Evolutionary conservation across 2,329 filamentous ascomycete species (phyloP).

Genomic region (Cytospora paraplurivora): DNA sequence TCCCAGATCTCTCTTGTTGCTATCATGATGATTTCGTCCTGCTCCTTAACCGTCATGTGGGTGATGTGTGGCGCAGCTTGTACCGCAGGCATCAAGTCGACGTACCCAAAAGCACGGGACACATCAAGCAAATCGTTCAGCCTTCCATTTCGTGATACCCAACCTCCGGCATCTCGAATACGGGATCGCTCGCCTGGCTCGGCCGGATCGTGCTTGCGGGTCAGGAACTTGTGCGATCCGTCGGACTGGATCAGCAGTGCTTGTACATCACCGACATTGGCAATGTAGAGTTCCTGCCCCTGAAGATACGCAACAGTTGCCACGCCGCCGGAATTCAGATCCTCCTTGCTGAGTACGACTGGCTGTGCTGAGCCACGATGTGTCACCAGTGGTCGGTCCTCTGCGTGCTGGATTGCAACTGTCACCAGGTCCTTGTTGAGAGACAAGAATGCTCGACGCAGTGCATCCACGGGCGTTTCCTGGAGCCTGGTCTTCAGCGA

Average conservation of each 20-base stretch:
- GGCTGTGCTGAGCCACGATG: constrained; percentile 73
- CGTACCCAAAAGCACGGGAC: constrained; percentile 92
- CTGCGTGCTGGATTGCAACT: constrained; percentile 76
- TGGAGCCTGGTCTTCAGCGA: constrained; percentile 64
- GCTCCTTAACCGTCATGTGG: constrained; percentile 77
- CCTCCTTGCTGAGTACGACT: constrained; percentile 82
- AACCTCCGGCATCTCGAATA: constrained; percentile 92
- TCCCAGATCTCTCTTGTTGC: constrained; percentile 96
- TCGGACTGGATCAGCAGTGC: constrained; percentile 94
- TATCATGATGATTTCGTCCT: constrained; percentile 90
- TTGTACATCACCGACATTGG: constrained; percentile 93
- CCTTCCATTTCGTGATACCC: constrained; percentile 91
- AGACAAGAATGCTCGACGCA: constrained; percentile 82
- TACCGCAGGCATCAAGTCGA: constrained; percentile 87
- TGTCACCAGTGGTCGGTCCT: constrained; percentile 67
- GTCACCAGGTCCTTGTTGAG: constrained; percentile 94
- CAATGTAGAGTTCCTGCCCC: constrained; percentile 87
- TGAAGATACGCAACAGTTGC: constrained; percentile 90
- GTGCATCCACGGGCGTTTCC: constrained; percentile 79
- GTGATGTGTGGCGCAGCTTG: constrained; percentile 86
- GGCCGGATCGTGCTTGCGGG: constrained; percentile 89
- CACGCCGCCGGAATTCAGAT: constrained; percentile 86
- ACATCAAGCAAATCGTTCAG: constrained; percentile 90
- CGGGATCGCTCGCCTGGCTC: constrained; percentile 81
- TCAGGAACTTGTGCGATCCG: constrained; percentile 79